phyloP scores from a whole-genome alignment of 345 rosid species.

The Gossypium arboreum region DNA sequence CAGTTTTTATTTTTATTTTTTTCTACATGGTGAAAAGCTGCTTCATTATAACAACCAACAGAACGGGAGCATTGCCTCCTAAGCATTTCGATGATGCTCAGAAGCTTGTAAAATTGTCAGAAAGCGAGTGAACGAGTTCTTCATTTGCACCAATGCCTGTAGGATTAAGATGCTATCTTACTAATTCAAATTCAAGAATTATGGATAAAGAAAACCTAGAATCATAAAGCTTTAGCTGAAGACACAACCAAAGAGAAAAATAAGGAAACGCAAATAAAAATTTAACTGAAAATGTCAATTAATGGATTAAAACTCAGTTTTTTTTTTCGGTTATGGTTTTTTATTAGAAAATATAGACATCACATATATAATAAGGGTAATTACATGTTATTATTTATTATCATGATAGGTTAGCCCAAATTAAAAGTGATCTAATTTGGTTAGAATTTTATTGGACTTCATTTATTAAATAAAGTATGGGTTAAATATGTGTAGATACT shows the following conservation, averaged over 20 bases:
- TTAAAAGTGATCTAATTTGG: too few species aligned
- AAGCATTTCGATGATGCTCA: constrained; percentile 86
- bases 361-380: too few species aligned
- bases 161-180: constrained; percentile 5
- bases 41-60: constrained; percentile 90
- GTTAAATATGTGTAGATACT: too few species aligned
- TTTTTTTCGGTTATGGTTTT: neutral
- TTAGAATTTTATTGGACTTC: too few species aligned
- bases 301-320: neutral
- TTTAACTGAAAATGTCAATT: neutral
- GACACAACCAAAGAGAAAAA: neutral
- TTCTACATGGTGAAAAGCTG: constrained; percentile 86
- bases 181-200: constrained; percentile 5
- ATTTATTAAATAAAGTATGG: too few species aligned
- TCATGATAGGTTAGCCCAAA: too few species aligned
- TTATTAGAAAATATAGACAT: too few species aligned
- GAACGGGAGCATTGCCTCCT: constrained; percentile 96
- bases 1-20: too few species aligned
- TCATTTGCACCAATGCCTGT: constrained; percentile 94
- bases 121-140: constrained; percentile 73
- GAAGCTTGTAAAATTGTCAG: constrained; percentile 89
- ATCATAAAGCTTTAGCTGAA: neutral
- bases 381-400: too few species aligned
- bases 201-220: neutral
- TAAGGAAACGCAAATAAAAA: neutral